Base-by-base conservation (phyloP, 2,329 filamentous ascomycete genomes). In the Xylaria sp. region DNA sequence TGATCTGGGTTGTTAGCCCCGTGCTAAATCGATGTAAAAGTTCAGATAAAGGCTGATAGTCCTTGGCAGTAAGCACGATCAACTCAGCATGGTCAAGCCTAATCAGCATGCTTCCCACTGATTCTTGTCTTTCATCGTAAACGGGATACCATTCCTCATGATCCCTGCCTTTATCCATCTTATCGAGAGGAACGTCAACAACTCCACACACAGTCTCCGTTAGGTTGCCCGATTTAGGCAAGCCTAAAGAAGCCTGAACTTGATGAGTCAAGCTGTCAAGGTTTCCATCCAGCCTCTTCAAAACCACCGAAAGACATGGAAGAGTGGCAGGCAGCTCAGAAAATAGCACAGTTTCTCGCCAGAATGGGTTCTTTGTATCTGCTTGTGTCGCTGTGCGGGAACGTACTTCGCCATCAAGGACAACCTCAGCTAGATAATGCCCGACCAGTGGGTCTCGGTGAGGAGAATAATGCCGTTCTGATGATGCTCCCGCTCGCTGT, bases 111-210 rank as follows among this genome's bases (percentile, higher is more conserved):
- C 94, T 93, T 33, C 94, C 95, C 58, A 97, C 88, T 0, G 86
- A 84, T 74, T 94, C 91, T 69, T 93, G 90, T 71, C 88, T 90
- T 72, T 92, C 90, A 75, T 97, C 93, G 58, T 91, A 81, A 25
- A 97, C 89, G 18, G 91, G 91, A 83, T 94, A 92, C 95, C 94
- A 98, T 76, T 94, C 91, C 79, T 98, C 95, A 41, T 91, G 86
- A 66, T 95, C 92, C 76, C 91, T 91, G 18, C 90, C 91, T 0
- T 89, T 86, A 46, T 95, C 92, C 18, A 97, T 80, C 71, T 94
- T 91, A 67, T 94, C 91, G 8, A 98, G 83, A 23, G 90, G 88
- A 36, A 98, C 88, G 73, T 97, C 93, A n/a, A 97, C 91, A 60
- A 90, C 89, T 1, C 93, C 93, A 71, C 87, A 89, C 2, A 88